Evolutionary conservation across 2,329 filamentous ascomycete species (phyloP).

Genomic region (Sporothrix pallida): DNA sequence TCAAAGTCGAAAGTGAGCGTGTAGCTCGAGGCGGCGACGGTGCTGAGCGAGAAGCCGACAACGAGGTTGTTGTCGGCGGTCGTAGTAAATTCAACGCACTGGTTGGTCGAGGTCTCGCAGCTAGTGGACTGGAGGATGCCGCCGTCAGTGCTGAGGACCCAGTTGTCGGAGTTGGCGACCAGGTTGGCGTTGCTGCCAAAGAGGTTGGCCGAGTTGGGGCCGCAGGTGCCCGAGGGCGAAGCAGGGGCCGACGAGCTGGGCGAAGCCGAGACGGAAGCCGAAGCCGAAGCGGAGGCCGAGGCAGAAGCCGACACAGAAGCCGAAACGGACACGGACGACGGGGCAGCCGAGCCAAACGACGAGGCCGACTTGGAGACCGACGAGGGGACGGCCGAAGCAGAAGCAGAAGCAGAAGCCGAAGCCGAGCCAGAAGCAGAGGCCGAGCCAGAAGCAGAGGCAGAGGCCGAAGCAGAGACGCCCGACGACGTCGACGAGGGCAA

Average conservation of each 20-base stretch:
- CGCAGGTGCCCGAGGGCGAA: neutral
- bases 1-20: constrained; percentile 2
- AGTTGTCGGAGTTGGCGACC: neutral
- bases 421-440: neutral
- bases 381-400: neutral
- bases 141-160: neutral
- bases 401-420: neutral
- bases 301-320: neutral
- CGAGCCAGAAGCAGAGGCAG: no score
- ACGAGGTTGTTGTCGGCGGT: neutral
- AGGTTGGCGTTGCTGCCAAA: constrained; percentile 15
- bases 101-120: constrained; percentile 22
- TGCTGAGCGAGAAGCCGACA: neutral
- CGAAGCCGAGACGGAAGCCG: neutral
- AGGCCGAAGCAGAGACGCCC: neutral
- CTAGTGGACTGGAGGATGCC: neutral
- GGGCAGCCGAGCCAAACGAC: constrained; percentile 1
- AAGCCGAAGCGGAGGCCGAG: neutral
- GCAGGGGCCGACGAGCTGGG: neutral
- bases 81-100: constrained; percentile 1
- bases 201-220: neutral
- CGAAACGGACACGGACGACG: neutral
- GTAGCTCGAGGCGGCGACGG: neutral
- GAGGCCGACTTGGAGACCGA: neutral
- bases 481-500: constrained; percentile 4